phyloP scores from a whole-genome alignment of 2,329 filamentous ascomycete species.

The Huntiella abstrusa region DNA sequence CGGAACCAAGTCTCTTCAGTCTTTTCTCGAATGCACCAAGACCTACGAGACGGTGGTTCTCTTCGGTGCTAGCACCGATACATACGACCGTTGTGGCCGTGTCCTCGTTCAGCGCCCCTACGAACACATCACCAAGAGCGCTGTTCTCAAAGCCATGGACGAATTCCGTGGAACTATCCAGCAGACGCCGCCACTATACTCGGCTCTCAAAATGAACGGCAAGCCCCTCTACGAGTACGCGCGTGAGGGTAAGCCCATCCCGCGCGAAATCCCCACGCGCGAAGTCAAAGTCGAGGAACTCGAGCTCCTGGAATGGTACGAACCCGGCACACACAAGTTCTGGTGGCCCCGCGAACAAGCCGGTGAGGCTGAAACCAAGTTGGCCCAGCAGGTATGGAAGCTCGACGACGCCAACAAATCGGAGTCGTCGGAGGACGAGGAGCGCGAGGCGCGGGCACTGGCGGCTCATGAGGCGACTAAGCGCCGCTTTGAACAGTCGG shows the following conservation, averaged over 20 bases:
- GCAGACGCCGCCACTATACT: constrained; percentile 85
- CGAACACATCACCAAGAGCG: constrained; percentile 60
- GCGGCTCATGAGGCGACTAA: constrained; percentile 38
- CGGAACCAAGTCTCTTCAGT: constrained; percentile 64
- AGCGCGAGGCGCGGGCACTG: constrained; percentile 34
- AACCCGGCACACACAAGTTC: constrained; percentile 62
- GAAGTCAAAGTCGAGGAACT: constrained; percentile 61
- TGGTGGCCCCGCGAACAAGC: constrained; percentile 67
- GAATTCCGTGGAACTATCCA: constrained; percentile 66
- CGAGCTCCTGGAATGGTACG: constrained; percentile 68
- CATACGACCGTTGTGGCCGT: constrained; percentile 75
- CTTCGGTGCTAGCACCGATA: constrained; percentile 84
- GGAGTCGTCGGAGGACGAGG: constrained; percentile 29
- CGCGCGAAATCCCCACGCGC: constrained; percentile 63
- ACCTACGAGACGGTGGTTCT: constrained; percentile 77
- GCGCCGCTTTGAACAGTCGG: constrained; percentile 36
- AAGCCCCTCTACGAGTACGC: constrained; percentile 96
- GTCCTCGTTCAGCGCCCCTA: constrained; percentile 58
- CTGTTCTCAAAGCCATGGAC: constrained; percentile 57
- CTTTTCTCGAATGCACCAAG: constrained; percentile 79
- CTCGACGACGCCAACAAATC: constrained; percentile 28
- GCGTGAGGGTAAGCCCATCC: constrained; percentile 69
- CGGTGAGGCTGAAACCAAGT: constrained; percentile 50
- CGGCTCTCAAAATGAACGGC: constrained; percentile 78
- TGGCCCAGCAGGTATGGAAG: constrained; percentile 54